These are phyloP conservation scores for Poterioochromonas sp. DNA, from an alignment of 352 stramenopile species.

Conservation along the genomic window DNA sequence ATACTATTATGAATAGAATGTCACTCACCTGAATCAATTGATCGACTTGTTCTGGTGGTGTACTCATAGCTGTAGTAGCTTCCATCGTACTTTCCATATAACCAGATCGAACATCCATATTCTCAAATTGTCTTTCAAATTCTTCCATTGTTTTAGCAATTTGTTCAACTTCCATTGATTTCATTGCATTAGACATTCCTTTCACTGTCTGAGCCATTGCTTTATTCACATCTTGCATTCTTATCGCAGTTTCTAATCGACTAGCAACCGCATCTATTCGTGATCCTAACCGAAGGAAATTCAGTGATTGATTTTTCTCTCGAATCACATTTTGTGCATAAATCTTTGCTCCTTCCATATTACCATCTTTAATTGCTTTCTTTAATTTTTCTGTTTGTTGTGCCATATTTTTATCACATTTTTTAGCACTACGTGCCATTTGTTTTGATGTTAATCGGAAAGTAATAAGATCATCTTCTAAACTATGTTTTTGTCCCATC, in stretches of 20 bases:
- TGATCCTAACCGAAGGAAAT: slow-evolving; percentile 84
- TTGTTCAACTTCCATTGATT: slow-evolving; percentile 93
- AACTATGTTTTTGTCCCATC: slow-evolving; percentile 21
- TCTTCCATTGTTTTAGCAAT: slow-evolving; percentile 91
- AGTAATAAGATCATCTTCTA: slow-evolving; percentile 59
- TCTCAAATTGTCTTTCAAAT: slow-evolving; percentile 98
- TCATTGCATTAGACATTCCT: slow-evolving; percentile 90
- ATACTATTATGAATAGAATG: not conserved
- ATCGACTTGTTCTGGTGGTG: slow-evolving; percentile 86
- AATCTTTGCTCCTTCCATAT: slow-evolving; percentile 93
- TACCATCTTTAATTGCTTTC: slow-evolving; percentile 65
- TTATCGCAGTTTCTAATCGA: slow-evolving; percentile 89
- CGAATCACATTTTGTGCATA: slow-evolving; percentile 86
- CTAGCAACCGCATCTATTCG: slow-evolving; percentile 90
- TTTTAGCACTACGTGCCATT: slow-evolving; percentile 79
- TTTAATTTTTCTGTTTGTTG: slow-evolving; percentile 78
- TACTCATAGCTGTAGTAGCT: slow-evolving; percentile 83
- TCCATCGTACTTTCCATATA: slow-evolving; percentile 98
- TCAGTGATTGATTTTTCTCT: slow-evolving; percentile 81
- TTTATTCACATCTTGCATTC: slow-evolving; percentile 76
- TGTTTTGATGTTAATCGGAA: slow-evolving; percentile 65
- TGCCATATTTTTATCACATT: slow-evolving; percentile 95
- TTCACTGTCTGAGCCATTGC: slow-evolving; percentile 91
- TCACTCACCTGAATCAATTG: slow-evolving; percentile 84
- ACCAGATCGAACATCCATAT: slow-evolving; percentile 90